Base-by-base conservation (phyloP, 208 protist species). In the Leishmania lainsoni region DNA sequence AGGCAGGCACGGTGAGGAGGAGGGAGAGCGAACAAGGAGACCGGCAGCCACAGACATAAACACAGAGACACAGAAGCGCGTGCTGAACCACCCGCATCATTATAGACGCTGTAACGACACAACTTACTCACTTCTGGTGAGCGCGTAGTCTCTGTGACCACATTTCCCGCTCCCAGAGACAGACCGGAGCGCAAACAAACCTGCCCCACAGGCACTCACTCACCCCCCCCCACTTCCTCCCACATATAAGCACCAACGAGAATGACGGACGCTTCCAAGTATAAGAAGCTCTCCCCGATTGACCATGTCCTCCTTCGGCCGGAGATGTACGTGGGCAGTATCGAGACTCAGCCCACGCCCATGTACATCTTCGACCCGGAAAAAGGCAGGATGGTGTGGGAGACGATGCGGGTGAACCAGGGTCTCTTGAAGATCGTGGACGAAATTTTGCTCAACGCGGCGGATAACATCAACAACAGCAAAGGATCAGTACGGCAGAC, bases 401-500 rank as follows among this genome's bases (percentile, higher is more conserved):
- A 94, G 68, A 95, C 98, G 78, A 82, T 99, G 81, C 93, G 89
- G 39, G 99, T 98, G 80, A 98, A 99, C 54, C 97, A 98, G 49
- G 98, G 94, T 26, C 80, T 99, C 10, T 92, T 98, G 26, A 99
- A 99, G 89, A 98, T 99, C 52, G 99, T 99, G 45, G 99, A 99
- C 90, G 99, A 99, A 88, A 99, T 99, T 72, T 81, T 99, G 14
- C 95, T 99, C 12, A 99, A 99, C 88, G 98, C 99, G 3, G 95
- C 98, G 0, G 99, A 99, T 91, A 99, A 99, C 89, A 95, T 98
- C 75, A 90, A 87, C 66, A 97, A 97, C 86, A 90, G 90, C 71
- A 80, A 87, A 32, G 86, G 87, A 32, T 48, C 70, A 5, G 65
- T 52, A 5, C 79, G 85, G 68, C 96, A 97, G 91, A 97, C 96